Percentiles rank a stretch among this genome's conserved stretches.
phyloP scores from a whole-genome alignment of 352 stramenopile species.

The Phytopythium ostracodes region DNA sequence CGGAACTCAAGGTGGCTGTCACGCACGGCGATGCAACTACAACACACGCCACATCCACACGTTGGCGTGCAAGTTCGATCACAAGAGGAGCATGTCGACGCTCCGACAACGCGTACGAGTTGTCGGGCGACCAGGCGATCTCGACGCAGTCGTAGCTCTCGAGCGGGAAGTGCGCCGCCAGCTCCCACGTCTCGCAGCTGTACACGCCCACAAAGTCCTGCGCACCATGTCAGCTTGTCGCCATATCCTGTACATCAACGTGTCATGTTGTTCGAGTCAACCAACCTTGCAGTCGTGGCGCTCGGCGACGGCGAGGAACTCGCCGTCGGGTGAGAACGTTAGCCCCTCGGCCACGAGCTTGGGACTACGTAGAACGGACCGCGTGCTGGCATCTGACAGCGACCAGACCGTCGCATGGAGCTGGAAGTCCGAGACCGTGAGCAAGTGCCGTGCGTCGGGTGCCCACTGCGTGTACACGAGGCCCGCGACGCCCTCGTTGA shows the following conservation, averaged over 20 bases:
- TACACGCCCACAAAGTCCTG: slow-evolving; percentile 80
- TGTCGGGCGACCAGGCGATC: slow-evolving; percentile 62
- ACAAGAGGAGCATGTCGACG: neutral
- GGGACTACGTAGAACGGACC: slow-evolving; percentile 57
- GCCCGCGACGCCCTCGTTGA: slow-evolving; percentile 68
- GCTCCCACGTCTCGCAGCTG: slow-evolving; percentile 67
- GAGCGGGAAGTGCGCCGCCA: slow-evolving; percentile 61
- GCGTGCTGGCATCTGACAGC: slow-evolving; percentile 45
- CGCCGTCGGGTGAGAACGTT: slow-evolving; percentile 51
- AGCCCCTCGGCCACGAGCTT: slow-evolving; percentile 69
- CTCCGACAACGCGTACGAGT: slow-evolving; percentile 32
- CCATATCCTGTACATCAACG: too few species aligned
- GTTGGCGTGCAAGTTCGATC: neutral
- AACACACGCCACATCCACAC: neutral
- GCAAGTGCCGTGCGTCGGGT: slow-evolving; percentile 57
- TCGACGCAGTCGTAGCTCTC: slow-evolving; percentile 83
- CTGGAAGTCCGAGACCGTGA: slow-evolving; percentile 85
- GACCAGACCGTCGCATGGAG: slow-evolving; percentile 82
- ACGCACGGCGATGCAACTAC: slow-evolving; percentile 53
- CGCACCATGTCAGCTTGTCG: neutral
- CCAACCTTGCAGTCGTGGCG: slow-evolving; percentile 73
- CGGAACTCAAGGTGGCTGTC: slow-evolving; percentile 76
- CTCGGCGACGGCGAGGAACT: slow-evolving; percentile 63
- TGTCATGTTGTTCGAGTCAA: too few species aligned
- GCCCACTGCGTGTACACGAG: slow-evolving; percentile 51